phyloP scores from a whole-genome alignment of 495 filamentous ascomycete genomes.

The Penicillium subrubescens region DNA sequence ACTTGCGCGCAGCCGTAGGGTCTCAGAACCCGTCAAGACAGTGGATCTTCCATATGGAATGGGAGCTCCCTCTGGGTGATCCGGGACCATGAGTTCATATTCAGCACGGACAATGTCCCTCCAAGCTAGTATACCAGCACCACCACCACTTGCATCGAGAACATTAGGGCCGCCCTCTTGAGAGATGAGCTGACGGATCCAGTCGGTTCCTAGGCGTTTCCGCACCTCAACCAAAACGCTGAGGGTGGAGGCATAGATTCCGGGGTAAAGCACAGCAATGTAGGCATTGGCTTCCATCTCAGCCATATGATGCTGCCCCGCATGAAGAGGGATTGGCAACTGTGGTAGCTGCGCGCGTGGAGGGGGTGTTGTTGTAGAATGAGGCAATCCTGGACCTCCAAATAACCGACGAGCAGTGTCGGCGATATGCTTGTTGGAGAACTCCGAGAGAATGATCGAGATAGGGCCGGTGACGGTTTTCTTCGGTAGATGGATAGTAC shows the following conservation, averaged over 20 bases:
- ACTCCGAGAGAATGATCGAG: constrained; percentile 61
- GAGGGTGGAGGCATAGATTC: constrained; percentile 72
- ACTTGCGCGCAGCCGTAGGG: constrained; percentile 74
- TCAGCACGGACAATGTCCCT: constrained; percentile 78
- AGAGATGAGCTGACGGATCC: constrained; percentile 69
- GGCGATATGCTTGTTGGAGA: constrained; percentile 70
- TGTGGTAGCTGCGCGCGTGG: constrained; percentile 58
- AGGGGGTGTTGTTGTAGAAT: constrained; percentile 63
- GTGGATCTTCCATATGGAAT: constrained; percentile 61
- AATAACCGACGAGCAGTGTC: constrained; percentile 69
- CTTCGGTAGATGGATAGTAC: constrained; percentile 70
- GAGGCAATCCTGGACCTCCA: constrained; percentile 72
- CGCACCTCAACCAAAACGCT: constrained; percentile 80
- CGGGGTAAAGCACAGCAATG: constrained; percentile 76
- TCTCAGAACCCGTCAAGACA: constrained; percentile 62
- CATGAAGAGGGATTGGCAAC: constrained; percentile 67
- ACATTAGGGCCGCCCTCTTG: constrained; percentile 74
- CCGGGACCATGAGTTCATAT: constrained; percentile 64
- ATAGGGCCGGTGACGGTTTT: constrained; percentile 68
- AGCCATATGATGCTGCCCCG: constrained; percentile 70
- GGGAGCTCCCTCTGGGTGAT: constrained; percentile 38
- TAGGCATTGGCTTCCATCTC: constrained; percentile 89
- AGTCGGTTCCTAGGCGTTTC: constrained; percentile 77
- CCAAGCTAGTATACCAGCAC: constrained; percentile 85
- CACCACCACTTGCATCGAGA: constrained; percentile 83